A percentile compares a stretch with the other conserved stretches of the same genome.
Conservation (phyloP, 1,139 yeast genomes). For the Pneumocystis oryctolagi region DNA sequence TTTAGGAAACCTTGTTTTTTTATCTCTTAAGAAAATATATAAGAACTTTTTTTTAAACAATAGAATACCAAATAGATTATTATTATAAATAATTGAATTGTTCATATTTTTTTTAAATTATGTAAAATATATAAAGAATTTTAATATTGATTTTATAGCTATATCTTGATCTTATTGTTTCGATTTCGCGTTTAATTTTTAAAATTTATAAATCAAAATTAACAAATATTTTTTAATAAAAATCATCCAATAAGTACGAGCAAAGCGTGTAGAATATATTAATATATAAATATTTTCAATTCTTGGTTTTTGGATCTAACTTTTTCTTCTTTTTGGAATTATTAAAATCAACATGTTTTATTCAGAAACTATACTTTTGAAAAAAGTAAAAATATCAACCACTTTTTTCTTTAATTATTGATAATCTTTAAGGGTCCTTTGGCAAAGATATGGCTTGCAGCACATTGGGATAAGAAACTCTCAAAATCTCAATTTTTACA, state of each 20-base stretch:
- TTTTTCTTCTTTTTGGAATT: neutral
- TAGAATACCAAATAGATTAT: neutral
- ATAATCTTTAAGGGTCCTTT: conserved; percentile 45
- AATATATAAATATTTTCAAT: too few relatives aligned
- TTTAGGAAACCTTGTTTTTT: neutral
- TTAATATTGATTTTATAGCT: too few relatives aligned
- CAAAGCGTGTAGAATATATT: too few relatives aligned
- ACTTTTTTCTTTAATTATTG: conserved; percentile 1
- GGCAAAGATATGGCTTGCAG: conserved; percentile 89
- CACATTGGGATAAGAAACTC: conserved; percentile 68
- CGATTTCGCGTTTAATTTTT: too few relatives aligned
- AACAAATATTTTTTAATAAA: too few relatives aligned
- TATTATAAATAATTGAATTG: neutral
- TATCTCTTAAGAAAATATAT: neutral
- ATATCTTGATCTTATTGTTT: too few relatives aligned
- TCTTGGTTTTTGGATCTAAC: neutral
- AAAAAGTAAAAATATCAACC: conserved; percentile 10
- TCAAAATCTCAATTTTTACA: conserved; percentile 61
- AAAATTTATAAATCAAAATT: too few relatives aligned
- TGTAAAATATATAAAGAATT: neutral
- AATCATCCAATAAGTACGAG: too few relatives aligned
- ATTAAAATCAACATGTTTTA: conserved; percentile 13
- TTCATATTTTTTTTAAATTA: neutral
- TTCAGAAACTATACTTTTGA: conserved; percentile 17
- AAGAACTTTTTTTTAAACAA: neutral